A percentile compares a stretch with the other conserved stretches of the same genome.
Evolutionary conservation across 176 grass and related monocot species (phyloP).

Genomic region (Musa beccarii): DNA sequence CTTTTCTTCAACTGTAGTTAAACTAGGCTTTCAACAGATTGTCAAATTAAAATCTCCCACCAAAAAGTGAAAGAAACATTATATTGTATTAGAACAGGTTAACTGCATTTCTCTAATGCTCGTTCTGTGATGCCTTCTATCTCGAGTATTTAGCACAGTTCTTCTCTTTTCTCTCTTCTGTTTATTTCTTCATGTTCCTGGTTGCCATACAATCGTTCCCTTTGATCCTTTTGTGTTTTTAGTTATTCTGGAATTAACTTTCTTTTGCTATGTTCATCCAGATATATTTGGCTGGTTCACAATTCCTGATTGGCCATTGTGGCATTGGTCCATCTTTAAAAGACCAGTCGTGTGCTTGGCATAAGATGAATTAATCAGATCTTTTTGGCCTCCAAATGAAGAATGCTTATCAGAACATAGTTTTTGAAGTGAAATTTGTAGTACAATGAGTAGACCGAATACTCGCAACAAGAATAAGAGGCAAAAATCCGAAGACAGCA

Average conservation of each 20-base stretch:
- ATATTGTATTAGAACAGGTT: too few relatives aligned
- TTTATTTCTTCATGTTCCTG: background rate
- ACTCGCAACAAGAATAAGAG: slow-evolving; percentile 94
- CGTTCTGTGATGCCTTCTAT: too few relatives aligned
- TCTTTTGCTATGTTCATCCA: background rate
- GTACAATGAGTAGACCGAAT: slow-evolving; percentile 67
- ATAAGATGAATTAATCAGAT: background rate
- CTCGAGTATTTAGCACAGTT: too few relatives aligned
- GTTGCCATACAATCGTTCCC: background rate
- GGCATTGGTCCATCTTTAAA: background rate
- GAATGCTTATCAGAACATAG: background rate
- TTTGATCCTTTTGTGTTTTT: background rate
- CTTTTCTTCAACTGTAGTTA: too few relatives aligned
- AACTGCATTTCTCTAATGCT: too few relatives aligned
- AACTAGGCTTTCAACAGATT: too few relatives aligned
- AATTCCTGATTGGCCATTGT: too few relatives aligned
- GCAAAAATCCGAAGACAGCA: slow-evolving; percentile 43
- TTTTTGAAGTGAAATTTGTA: slow-evolving; percentile 1
- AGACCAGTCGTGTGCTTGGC: background rate
- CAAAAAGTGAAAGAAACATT: too few relatives aligned
- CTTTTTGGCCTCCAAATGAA: background rate
- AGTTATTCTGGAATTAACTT: too few relatives aligned
- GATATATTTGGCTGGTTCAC: background rate
- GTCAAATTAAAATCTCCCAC: too few relatives aligned
- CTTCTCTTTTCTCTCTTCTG: background rate